Conservation (phyloP, 768 basidiomycete genomes). For the Suillus subalutaceus region DNA sequence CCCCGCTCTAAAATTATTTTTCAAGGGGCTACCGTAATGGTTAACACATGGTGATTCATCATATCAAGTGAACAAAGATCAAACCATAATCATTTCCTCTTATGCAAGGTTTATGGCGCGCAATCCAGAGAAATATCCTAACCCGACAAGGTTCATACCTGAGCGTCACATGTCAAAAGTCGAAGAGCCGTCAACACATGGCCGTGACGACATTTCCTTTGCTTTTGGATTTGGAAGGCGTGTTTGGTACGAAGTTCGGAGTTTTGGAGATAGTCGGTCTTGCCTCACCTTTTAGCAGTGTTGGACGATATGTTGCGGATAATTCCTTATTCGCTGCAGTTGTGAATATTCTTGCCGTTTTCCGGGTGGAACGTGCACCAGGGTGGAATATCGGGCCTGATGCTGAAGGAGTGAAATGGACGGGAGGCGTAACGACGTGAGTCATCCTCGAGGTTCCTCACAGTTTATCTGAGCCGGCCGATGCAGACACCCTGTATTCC, state of each 20-base stretch:
- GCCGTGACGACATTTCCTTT: constrained; percentile 22
- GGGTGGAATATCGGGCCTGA: constrained; percentile 24
- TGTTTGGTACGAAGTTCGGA: constrained; percentile 14
- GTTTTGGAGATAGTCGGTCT: neutral
- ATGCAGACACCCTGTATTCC: constrained; percentile 12
- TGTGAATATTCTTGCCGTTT: constrained; percentile 23
- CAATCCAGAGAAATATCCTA: constrained; percentile 39
- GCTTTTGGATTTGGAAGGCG: constrained; percentile 48
- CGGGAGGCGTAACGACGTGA: constrained; percentile 24
- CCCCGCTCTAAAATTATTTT: neutral
- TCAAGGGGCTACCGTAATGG: constrained; percentile 24
- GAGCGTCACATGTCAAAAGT: constrained; percentile 33
- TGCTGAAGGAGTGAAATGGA: constrained; percentile 23
- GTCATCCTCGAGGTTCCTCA: constrained; percentile 6
- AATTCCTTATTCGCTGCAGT: constrained; percentile 36
- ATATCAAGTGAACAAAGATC: neutral
- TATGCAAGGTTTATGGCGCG: constrained; percentile 36
- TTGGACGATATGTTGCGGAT: constrained; percentile 47
- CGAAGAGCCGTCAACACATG: neutral
- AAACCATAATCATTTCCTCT: neutral
- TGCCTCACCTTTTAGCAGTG: constrained; percentile 28
- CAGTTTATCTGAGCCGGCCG: neutral
- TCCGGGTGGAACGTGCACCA: constrained; percentile 17
- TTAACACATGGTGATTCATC: constrained; percentile 22
- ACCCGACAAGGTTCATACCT: constrained; percentile 42